Percentiles rank a stretch among this genome's conserved stretches.
Evolutionary conservation across 805 yeast species (phyloP).

Genomic region (Ogataea allantospora): DNA sequence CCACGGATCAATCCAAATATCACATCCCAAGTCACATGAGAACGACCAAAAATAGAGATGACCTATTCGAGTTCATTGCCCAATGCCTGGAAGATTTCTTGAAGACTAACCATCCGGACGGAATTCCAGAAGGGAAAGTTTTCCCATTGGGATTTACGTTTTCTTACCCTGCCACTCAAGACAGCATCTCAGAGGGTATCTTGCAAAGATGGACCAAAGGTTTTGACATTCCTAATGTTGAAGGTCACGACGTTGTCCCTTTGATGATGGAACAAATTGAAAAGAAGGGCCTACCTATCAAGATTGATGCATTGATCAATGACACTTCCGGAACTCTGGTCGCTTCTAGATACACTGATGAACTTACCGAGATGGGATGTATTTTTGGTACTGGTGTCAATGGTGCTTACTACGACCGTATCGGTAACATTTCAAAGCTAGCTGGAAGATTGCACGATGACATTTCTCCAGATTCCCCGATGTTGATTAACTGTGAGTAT

Average conservation of each 20-base stretch:
- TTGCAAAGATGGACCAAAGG: conserved; percentile 99
- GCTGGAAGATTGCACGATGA: conserved; percentile 70
- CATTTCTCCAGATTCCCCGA: conserved; percentile 62
- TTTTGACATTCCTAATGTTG: conserved; percentile 91
- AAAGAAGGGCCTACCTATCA: conserved; percentile 70
- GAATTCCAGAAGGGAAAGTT: conserved; percentile 48
- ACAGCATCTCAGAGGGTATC: conserved; percentile 78
- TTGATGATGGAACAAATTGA: conserved; percentile 77
- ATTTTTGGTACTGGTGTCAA: conserved; percentile 98
- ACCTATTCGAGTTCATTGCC: conserved; percentile 87
- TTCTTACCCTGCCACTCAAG: conserved; percentile 87
- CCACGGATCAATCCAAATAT: conserved; percentile 85
- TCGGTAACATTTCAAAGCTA: conserved; percentile 76
- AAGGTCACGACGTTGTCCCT: conserved; percentile 93
- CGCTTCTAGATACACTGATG: conserved; percentile 92
- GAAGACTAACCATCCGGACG: conserved; percentile 65
- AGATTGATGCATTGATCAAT: conserved; percentile 90
- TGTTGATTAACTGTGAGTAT: conserved; percentile 98
- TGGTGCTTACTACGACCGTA: conserved; percentile 91
- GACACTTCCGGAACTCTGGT: conserved; percentile 97
- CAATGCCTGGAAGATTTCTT: conserved; percentile 74
- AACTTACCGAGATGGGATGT: conserved; percentile 90
- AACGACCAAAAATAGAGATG: conserved; percentile 71
- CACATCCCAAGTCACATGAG: conserved; percentile 76
- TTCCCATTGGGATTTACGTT: conserved; percentile 94